Evolutionary conservation across 768 basidiomycete genomes (phyloP), one percentile per base, ranked within the genome.

Genomic region (Lentinula detonsa): DNA sequence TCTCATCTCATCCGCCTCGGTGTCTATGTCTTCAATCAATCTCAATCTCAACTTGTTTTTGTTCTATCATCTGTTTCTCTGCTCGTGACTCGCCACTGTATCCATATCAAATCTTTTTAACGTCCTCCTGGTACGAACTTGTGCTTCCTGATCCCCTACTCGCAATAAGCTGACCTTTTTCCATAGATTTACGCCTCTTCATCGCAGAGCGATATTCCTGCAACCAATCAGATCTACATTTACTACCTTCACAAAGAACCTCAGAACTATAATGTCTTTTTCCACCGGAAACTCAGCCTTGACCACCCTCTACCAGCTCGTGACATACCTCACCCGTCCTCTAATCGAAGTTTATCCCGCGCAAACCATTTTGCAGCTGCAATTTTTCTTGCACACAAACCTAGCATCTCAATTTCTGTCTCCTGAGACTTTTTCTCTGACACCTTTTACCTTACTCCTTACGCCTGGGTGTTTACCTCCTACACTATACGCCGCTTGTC

Each of bases 401-500:
- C 28, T 60, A n/a, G 39, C 43, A 9, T 21, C 59, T 2, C 48
- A 37, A 13, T 52, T 60, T 49, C 35, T 50, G 35, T 11, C 49
- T 33, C 13, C 50, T 5, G 46, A 34, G n/a, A 43, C 23, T 37
- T 18, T 49, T 40, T 4, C 9, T 28, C 33, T 59, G 11, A 53
- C 59, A 39, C 59, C 59, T 6, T 60, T 60, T 31, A 60, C 59
- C 23, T 28, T 60, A 28, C 10, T 40, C 39, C 59, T 60, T 10
- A 13, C 49, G 3, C 40, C 59, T 9, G 4, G 3, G 4, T 52
- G 18, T 8, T 49, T 60, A n/a, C 59, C 59, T 39, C 49, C 50
- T 43, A 52, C 59, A n/a, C 50, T 60, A 13, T 60, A 60, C n/a
- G 39, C 59, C 15, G 59, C 59, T 42, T 60, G 59, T 35, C 50